Percentiles rank a stretch among this genome's conserved stretches.
Conservation (phyloP, 2,329 filamentous ascomycete genomes). For the Cryphonectria radicalis region DNA sequence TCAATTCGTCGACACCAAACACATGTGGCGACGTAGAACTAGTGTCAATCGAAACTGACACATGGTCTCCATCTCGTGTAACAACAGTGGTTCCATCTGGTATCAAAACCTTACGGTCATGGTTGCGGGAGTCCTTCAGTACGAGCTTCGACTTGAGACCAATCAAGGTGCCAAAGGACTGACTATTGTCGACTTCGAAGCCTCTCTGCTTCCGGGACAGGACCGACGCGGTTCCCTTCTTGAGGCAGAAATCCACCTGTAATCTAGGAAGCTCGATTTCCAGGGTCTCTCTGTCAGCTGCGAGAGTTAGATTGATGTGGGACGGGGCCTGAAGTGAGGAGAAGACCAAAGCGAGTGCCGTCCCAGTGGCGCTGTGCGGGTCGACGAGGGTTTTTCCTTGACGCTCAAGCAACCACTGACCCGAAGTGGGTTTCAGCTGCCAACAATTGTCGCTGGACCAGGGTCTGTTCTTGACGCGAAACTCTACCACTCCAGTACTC, state of each 20-base stretch:
- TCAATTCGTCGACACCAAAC: slow-evolving; percentile 52
- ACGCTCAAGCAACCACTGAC: slow-evolving; percentile 34
- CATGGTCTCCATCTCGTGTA: slow-evolving; percentile 34
- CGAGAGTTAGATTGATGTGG: slow-evolving; percentile 43
- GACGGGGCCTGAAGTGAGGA: slow-evolving; percentile 40
- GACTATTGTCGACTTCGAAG: slow-evolving; percentile 52
- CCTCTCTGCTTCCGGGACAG: slow-evolving; percentile 54
- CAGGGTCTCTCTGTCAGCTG: slow-evolving; percentile 32
- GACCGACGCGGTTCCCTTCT: slow-evolving; percentile 35
- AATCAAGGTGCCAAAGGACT: slow-evolving; percentile 51
- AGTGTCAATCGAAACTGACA: slow-evolving; percentile 42
- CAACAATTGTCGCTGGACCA: slow-evolving; percentile 34
- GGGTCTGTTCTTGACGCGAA: slow-evolving; percentile 35
- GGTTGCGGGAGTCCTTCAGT: slow-evolving; percentile 36
- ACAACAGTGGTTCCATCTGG: slow-evolving; percentile 40
- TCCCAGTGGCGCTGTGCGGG: slow-evolving; percentile 41
- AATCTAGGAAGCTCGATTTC: slow-evolving; percentile 51
- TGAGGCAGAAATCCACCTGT: slow-evolving; percentile 51
- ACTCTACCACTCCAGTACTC: slow-evolving; percentile 37
- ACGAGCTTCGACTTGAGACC: slow-evolving; percentile 57
- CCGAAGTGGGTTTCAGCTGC: slow-evolving; percentile 1
- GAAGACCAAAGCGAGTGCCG: slow-evolving; percentile 39
- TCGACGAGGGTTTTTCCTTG: slow-evolving; percentile 38
- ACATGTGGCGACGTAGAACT: slow-evolving; percentile 38
- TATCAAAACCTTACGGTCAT: slow-evolving; percentile 44